Evolutionary conservation across 75 land plant species (phyloP).

Genomic region (Sequoia sempervirens): DNA sequence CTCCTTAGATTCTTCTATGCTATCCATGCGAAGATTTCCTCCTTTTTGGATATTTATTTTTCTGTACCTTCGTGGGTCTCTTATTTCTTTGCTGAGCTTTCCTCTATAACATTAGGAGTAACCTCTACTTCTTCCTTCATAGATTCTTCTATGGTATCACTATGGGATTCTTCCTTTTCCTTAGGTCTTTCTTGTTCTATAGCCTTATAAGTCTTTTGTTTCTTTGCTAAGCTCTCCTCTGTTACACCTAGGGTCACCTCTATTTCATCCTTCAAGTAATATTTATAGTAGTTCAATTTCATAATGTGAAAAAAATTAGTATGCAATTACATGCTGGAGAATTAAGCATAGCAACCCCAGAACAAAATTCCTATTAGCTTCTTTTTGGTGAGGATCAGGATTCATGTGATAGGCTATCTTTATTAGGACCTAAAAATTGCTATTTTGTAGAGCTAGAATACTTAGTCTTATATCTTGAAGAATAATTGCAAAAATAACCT

Average conservation of each 20-base stretch:
- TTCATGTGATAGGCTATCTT: too few species aligned
- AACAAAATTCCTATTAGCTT: too few species aligned
- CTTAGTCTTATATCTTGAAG: too few species aligned
- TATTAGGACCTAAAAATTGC: too few species aligned
- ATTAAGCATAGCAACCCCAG: too few species aligned
- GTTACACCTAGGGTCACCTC: neutral
- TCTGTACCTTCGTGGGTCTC: neutral
- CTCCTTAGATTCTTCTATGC: neutral
- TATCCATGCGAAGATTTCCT: neutral
- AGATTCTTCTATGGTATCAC: neutral
- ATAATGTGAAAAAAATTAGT: too few species aligned
- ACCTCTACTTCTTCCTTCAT: neutral
- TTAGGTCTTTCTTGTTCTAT: neutral
- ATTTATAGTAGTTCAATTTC: too few species aligned
- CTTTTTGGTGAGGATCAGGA: too few species aligned
- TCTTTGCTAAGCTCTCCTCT: neutral
- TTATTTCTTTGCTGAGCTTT: neutral
- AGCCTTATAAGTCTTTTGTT: neutral
- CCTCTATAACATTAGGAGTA: neutral
- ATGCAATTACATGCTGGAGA: too few species aligned
- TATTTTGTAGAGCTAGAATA: too few species aligned
- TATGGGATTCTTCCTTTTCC: neutral
- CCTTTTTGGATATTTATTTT: neutral
- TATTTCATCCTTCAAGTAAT: neutral
- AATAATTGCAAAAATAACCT: too few species aligned